Evolutionary conservation across 176 grass and related monocot species (phyloP).

Genomic region (Musa acuminata): DNA sequence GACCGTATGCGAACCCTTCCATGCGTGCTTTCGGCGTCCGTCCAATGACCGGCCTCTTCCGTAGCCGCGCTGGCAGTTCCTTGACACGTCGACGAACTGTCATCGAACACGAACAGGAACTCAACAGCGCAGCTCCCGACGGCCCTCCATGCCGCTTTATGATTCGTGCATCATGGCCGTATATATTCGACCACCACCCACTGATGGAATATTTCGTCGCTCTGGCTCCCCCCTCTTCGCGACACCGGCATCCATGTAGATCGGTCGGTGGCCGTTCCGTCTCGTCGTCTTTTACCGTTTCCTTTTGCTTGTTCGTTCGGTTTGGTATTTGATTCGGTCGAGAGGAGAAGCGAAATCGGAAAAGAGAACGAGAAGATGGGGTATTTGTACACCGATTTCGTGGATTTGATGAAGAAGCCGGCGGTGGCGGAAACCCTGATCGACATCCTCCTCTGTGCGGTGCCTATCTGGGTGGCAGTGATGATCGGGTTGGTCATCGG

Average conservation of each 20-base stretch:
- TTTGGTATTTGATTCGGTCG: background rate
- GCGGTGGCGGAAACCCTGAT: slow-evolving; percentile 75
- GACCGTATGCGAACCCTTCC: too few relatives aligned
- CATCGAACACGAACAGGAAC: too few relatives aligned
- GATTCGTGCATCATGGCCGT: too few relatives aligned
- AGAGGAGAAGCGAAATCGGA: background rate
- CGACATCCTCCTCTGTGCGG: slow-evolving; percentile 71
- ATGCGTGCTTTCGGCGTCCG: too few relatives aligned
- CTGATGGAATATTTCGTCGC: background rate
- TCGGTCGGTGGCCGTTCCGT: background rate
- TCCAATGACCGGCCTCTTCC: too few relatives aligned
- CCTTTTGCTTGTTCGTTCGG: background rate
- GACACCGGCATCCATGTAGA: background rate
- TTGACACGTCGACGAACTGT: too few relatives aligned
- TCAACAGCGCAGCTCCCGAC: too few relatives aligned
- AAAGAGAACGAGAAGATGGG: slow-evolving; percentile 34
- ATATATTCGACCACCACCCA: too few relatives aligned
- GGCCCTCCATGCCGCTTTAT: too few relatives aligned
- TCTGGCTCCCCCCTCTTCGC: background rate
- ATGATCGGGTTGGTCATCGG: slow-evolving; percentile 87
- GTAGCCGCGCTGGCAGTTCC: too few relatives aligned
- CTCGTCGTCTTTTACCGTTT: background rate
- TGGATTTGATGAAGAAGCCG: slow-evolving; percentile 46
- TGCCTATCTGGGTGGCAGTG: slow-evolving; percentile 97
- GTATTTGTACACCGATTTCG: slow-evolving; percentile 46